Evolutionary conservation across 2,329 filamentous ascomycete genomes (phyloP).

Genomic region (Dothistroma pini): DNA sequence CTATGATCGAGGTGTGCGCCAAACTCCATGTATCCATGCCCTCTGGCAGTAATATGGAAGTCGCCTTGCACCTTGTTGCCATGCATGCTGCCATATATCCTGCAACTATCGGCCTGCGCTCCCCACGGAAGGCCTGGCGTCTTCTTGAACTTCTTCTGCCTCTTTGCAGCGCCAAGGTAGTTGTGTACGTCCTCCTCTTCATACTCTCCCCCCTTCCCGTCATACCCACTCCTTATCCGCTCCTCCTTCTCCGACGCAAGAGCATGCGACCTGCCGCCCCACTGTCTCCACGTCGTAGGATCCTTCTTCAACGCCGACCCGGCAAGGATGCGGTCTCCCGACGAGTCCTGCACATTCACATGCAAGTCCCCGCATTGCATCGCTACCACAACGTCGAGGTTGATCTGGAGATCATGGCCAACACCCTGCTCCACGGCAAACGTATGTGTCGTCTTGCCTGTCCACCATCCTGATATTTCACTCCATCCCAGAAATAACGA

Average conservation of each 20-base stretch:
- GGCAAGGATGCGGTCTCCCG: constrained; percentile 86
- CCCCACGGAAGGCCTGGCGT: constrained; percentile 62
- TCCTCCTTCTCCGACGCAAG: constrained; percentile 58
- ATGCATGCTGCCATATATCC: constrained; percentile 84
- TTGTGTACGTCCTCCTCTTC: constrained; percentile 85
- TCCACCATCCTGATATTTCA: constrained; percentile 79
- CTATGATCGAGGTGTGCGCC: constrained; percentile 77
- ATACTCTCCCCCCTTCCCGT: constrained; percentile 57
- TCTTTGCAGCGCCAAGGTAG: constrained; percentile 70
- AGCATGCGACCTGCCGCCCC: constrained; percentile 65
- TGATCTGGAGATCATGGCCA: constrained; percentile 84
- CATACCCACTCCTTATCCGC: constrained; percentile 49
- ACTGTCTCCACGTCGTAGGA: constrained; percentile 74
- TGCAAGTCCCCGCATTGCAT: constrained; percentile 90
- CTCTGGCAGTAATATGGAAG: constrained; percentile 93
- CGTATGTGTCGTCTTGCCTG: constrained; percentile 77
- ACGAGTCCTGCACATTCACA: constrained; percentile 94
- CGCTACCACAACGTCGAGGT: constrained; percentile 84
- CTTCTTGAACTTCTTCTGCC: constrained; percentile 63
- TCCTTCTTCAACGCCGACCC: constrained; percentile 70
- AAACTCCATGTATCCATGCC: constrained; percentile 87
- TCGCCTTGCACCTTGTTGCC: constrained; percentile 97
- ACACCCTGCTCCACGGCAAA: constrained; percentile 94
- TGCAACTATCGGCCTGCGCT: constrained; percentile 65
- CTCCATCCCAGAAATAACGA: constrained; percentile 72